phyloP scores from a whole-genome alignment of 164 flowering plant species.

The Piper betle region DNA sequence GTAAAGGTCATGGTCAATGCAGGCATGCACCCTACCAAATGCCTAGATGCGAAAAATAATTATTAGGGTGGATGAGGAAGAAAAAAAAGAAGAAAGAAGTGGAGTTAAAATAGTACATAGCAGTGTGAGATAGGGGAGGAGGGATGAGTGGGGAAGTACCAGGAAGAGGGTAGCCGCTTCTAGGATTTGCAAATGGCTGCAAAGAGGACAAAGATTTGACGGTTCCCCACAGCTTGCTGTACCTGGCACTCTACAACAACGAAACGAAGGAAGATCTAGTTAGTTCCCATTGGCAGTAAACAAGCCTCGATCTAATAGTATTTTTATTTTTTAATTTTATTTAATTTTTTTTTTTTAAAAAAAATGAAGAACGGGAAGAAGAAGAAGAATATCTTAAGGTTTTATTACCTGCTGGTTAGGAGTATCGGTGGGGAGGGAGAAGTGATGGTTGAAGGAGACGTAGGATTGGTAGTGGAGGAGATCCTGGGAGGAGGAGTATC shows the following conservation, averaged over 20 bases:
- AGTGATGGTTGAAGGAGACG: no score
- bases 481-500: no score
- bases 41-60: no score
- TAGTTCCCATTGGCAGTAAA: not conserved
- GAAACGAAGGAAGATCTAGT: not conserved
- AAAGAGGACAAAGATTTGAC: conserved; percentile 45
- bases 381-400: not conserved
- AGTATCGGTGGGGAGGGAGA: no score
- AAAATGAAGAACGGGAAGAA: not conserved
- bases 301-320: not conserved
- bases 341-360: no score
- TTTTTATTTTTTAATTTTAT: not conserved
- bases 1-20: not conserved
- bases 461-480: no score
- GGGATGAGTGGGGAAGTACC: not conserved
- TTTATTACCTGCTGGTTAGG: no score
- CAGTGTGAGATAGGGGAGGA: conserved; percentile 13
- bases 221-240: conserved; percentile 61
- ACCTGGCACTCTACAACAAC: conserved; percentile 28
- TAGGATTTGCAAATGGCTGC: conserved; percentile 75
- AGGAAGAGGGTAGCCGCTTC: conserved; percentile 34
- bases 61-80: not conserved
- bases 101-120: conserved; percentile 13
- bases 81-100: not conserved
- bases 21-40: not conserved